Evolutionary conservation across 768 basidiomycete genomes (phyloP), one percentile per base, ranked within the genome.

Genomic region (Tricholoma furcatifolium): DNA sequence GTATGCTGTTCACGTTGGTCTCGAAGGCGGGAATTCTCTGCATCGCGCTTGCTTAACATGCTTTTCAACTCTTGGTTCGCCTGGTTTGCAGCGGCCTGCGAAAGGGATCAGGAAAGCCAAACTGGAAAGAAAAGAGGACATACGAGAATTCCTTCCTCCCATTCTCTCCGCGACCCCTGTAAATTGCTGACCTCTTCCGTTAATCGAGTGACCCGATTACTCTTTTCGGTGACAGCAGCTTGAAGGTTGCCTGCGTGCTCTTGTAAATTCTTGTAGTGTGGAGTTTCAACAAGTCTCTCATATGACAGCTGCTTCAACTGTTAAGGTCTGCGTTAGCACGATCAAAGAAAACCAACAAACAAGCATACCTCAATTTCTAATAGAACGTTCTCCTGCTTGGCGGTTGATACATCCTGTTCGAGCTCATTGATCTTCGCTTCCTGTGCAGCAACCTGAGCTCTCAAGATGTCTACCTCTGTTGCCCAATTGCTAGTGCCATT

Each of bases 1-100:
- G 66, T 63, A 41, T 74, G 74, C 56, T 87, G 84, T 57, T 92
- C 89, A 6, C 90, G 82, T 56, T 83, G 77, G 47, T 87, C 86
- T 18, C 90, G 82, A 17, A 92, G 73, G 30, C 90, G 82, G 17
- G 75, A 67, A 59, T 81, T 82, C 48, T 92, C 89, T 2, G 72
- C 69, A 57, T 90, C 86, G 32, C 85, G 82, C 62, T 86, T 88
- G 8, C 72, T 70, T 34, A 88, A 66, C 65, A 82, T 75, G 1
- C 66, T 64, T 59, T 81, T 84, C 30, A 88, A 71, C 27, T 94
- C 89, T 57, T 86, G 79, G n/a, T 77, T 72, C 32, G 74, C 69
- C 61, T 81, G 75, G 24, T 74, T 76, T 9, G 78, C 74, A 44
- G 65, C 58, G 43, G 43, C 57, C 76, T 76, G 50, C 8, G 27